phyloP scores from a whole-genome alignment of 2,329 filamentous ascomycete species.

The Pseudocercospora musae region DNA sequence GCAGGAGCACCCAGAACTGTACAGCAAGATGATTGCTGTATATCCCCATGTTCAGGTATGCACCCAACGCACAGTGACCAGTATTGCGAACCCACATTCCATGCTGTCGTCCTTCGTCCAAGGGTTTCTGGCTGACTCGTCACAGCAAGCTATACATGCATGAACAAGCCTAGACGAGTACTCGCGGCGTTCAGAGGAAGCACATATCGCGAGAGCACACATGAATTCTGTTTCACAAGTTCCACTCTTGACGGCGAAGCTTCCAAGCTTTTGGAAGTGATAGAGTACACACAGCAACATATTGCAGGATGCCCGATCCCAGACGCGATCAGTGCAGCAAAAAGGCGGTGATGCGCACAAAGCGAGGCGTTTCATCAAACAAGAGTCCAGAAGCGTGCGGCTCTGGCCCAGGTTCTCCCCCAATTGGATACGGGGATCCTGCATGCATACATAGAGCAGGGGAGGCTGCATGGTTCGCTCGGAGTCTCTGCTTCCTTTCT shows the following conservation, averaged over 20 bases:
- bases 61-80: not conserved
- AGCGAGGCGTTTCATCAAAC: not conserved
- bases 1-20: conserved; percentile 76
- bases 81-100: not conserved
- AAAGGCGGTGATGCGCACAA: conserved; percentile 7
- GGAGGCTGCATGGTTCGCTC: not conserved
- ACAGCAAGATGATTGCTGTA: conserved; percentile 70
- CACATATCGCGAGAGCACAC: conserved; percentile 3
- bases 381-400: conserved; percentile 10
- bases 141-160: conserved; percentile 62
- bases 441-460: not conserved
- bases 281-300: not conserved
- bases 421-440: conserved; percentile 3
- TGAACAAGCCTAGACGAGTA: conserved; percentile 8
- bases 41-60: conserved; percentile 60
- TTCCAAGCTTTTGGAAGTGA: not conserved
- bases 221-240: not conserved
- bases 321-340: not conserved
- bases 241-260: conserved; percentile 1
- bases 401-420: conserved; percentile 6
- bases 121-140: conserved; percentile 7
- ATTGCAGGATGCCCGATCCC: not conserved
- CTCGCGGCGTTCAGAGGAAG: not conserved
- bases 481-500: not conserved
- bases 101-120: conserved; percentile 1